Conservation (phyloP, 257 asterid genomes). For the Nicotiana benthamiana region DNA sequence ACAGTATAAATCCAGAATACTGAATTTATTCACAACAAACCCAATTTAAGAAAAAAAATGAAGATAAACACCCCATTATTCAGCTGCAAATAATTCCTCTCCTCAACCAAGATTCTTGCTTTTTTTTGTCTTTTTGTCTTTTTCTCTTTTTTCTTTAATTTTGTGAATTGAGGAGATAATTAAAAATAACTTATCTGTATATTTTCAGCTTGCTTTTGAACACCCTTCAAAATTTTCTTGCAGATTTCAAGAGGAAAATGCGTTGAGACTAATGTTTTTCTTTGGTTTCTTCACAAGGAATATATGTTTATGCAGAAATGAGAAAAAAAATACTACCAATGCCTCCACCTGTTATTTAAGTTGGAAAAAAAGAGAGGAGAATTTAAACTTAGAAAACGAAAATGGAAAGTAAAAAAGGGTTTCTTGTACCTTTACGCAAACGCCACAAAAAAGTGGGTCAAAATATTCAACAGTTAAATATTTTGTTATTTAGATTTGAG, state of each 20-base stretch:
- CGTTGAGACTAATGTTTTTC: constrained; percentile 2
- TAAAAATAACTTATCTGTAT: constrained; percentile 31
- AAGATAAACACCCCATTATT: constrained; percentile 21
- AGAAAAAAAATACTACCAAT: constrained; percentile 19
- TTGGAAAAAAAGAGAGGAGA: neutral
- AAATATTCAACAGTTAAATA: neutral
- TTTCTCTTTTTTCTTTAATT: neutral
- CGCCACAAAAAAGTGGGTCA: constrained; percentile 25
- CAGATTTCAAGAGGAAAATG: constrained; percentile 21
- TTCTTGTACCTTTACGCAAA: constrained; percentile 35
- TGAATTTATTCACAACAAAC: neutral
- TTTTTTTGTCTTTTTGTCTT: neutral
- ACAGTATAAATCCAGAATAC: neutral
- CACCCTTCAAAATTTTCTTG: constrained; percentile 35
- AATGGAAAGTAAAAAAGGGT: constrained; percentile 8
- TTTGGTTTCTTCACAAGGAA: constrained; percentile 5
- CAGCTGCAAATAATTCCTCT: constrained; percentile 21
- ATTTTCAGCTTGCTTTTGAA: constrained; percentile 29
- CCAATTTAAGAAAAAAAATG: constrained; percentile 16
- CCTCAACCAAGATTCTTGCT: constrained; percentile 8
- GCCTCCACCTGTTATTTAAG: constrained; percentile 5
- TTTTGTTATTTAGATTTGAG: neutral
- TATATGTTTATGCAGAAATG: constrained; percentile 23
- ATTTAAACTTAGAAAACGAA: neutral
- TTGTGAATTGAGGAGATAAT: constrained; percentile 14